Evolutionary conservation across 2,329 filamentous ascomycete species (phyloP).

Genomic region (Cercospora sp.): DNA sequence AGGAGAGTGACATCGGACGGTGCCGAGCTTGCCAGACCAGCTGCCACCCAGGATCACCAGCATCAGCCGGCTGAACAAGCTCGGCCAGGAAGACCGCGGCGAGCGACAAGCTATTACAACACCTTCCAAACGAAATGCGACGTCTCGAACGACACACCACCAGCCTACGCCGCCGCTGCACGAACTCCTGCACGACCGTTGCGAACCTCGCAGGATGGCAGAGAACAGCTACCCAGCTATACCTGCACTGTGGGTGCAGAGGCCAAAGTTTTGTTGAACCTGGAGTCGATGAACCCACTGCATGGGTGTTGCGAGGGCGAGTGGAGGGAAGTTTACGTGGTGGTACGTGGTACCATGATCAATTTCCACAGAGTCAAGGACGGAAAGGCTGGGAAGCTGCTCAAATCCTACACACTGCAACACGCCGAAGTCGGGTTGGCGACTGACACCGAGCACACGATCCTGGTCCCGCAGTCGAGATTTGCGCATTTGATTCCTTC

Average conservation of each 20-base stretch:
- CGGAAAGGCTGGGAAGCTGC: conserved; percentile 56
- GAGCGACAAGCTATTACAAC: conserved; percentile 40
- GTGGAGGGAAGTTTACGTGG: conserved; percentile 55
- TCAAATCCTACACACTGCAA: conserved; percentile 69
- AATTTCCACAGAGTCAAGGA: conserved; percentile 64
- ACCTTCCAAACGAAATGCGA: conserved; percentile 38
- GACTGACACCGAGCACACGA: conserved; percentile 66
- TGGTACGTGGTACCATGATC: conserved; percentile 68
- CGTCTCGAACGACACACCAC: conserved; percentile 34
- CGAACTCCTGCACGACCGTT: conserved; percentile 22
- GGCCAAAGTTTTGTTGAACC: conserved; percentile 36
- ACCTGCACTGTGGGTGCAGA: conserved; percentile 37
- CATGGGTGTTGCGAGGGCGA: conserved; percentile 33
- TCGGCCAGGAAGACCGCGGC: conserved; percentile 19
- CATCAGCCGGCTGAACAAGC: conserved; percentile 5
- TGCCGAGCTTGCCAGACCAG: not conserved
- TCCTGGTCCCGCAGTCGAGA: conserved; percentile 46
- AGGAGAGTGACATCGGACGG: not conserved
- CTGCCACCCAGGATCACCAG: conserved; percentile 7
- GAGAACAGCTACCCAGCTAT: conserved; percentile 38
- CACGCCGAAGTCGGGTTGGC: conserved; percentile 75
- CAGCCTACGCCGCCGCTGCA: conserved; percentile 35
- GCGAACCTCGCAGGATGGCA: conserved; percentile 20
- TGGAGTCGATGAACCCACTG: conserved; percentile 39
- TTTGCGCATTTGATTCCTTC: conserved; percentile 49